Evolutionary conservation across 257 asterid genomes (phyloP), one percentile per base, ranked within the genome.

Genomic region (Nicotiana attenuata): DNA sequence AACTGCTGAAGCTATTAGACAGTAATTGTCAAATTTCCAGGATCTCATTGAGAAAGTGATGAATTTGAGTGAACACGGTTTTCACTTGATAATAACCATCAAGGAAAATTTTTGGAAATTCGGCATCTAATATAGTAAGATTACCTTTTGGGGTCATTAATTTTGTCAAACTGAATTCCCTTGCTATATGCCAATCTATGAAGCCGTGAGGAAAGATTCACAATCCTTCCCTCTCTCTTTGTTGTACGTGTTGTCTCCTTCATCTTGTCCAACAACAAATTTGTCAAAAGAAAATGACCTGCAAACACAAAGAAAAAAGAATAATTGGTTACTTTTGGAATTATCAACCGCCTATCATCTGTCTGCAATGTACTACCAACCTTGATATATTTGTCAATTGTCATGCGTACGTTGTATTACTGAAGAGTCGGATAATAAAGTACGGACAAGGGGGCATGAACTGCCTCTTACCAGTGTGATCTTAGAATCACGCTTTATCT

Each of bases 241-340:
- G 83, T 85, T 83, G 89, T 80, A 64, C 83, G 80, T 41, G 91
- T 85, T 22, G 97, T 93, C 82, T 88, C 93, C 86, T 90, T 93
- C 96, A 93, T 93, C 5, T 91, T 96, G 81, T 91, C 97, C 80
- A 96, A 82, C 81, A 92, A 88, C 89, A 96, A 80, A 85, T 88
- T 81, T n/a, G 95, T 83, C 13, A 96, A 85, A 80, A 96, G 96
- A 84, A 95, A 95, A 85, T 95, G 99, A 73, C 99, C 99, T 95
- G 93, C 85, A 91, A 82, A 81, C 35, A 81, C 83, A 26, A 26
- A 67, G 81, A 61, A 53, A 64, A 57, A 60, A 13, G 20, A n/a
- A 20, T 35, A 60, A 73, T 47, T 47, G 61, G 61, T 20, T 14
- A 47, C 24, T 47, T 22, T 47, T 7, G 14, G 78, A 73, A 73